Percentiles rank a stretch among this genome's conserved stretches.
phyloP scores from a whole-genome alignment of 1,284 basidiomycete species.

The Salmacisia buchloeana region DNA sequence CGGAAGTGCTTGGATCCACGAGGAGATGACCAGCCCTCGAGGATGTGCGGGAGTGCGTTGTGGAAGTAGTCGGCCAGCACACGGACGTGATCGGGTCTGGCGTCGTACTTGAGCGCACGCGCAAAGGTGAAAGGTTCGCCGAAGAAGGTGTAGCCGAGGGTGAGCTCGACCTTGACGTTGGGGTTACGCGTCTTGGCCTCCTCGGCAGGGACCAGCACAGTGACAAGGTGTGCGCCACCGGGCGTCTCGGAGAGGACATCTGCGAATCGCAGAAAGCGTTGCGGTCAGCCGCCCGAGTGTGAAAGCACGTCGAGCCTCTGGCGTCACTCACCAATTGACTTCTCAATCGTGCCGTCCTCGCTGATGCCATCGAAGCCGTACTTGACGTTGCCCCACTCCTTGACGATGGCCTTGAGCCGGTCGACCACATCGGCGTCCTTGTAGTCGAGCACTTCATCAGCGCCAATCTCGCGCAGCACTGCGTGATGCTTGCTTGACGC shows the following conservation, averaged over 20 bases:
- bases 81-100: constrained; percentile 10
- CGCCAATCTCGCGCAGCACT: constrained; percentile 5
- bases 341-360: constrained; percentile 9
- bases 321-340: neutral
- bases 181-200: neutral
- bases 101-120: constrained; percentile 24
- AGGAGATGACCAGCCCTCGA: neutral
- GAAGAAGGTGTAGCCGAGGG: constrained; percentile 7
- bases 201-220: neutral
- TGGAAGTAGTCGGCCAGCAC: constrained; percentile 3
- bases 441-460: constrained; percentile 11
- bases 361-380: constrained; percentile 12
- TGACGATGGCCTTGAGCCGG: neutral
- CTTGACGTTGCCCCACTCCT: constrained; percentile 9
- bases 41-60: neutral
- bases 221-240: constrained; percentile 7
- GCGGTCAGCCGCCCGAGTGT: neutral
- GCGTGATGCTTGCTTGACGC: constrained; percentile 9
- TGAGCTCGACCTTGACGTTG: constrained; percentile 4
- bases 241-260: constrained; percentile 2
- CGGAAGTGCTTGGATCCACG: neutral
- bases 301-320: neutral
- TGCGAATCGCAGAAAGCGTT: neutral
- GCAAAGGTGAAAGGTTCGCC: constrained; percentile 11
- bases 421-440: constrained; percentile 8